These are phyloP conservation scores for Jimgerdemannia flammicorona DNA, from an alignment of 192 early-diverging fungal species.

Conservation along the genomic window DNA sequence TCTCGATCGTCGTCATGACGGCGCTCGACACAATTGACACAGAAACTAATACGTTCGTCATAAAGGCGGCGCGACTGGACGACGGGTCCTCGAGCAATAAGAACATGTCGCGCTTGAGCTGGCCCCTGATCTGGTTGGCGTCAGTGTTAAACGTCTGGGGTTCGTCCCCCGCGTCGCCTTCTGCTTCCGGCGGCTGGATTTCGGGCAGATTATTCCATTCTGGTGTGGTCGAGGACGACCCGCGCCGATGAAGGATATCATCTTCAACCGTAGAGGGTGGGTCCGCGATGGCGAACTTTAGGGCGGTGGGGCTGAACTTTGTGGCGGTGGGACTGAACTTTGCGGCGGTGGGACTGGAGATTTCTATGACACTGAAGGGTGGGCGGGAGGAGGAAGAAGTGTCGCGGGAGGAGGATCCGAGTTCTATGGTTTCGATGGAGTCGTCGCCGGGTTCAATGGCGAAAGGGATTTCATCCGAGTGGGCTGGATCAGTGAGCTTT, in stretches of 20 bases:
- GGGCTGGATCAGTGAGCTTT: not conserved
- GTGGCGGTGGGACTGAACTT: not conserved
- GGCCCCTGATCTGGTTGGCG: constrained; percentile 15
- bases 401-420: not conserved
- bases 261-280: not conserved
- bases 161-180: too few species aligned
- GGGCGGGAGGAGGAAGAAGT: not conserved
- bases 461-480: not conserved
- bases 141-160: constrained; percentile 1
- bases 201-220: not conserved
- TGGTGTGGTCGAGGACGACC: not conserved
- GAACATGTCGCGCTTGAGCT: constrained; percentile 56
- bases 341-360: not conserved
- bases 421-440: not conserved
- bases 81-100: constrained; percentile 76
- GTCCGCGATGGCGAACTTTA: not conserved
- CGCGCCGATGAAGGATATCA: not conserved
- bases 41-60: constrained; percentile 68
- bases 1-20: constrained; percentile 74
- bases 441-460: not conserved
- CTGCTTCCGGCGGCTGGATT: not conserved
- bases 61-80: constrained; percentile 65
- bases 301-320: not conserved
- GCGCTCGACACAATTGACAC: constrained; percentile 71
- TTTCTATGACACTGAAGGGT: not conserved